Evolutionary conservation across 192 early-diverging fungal genomes (phyloP).

Genomic region (Linnemannia exigua): DNA sequence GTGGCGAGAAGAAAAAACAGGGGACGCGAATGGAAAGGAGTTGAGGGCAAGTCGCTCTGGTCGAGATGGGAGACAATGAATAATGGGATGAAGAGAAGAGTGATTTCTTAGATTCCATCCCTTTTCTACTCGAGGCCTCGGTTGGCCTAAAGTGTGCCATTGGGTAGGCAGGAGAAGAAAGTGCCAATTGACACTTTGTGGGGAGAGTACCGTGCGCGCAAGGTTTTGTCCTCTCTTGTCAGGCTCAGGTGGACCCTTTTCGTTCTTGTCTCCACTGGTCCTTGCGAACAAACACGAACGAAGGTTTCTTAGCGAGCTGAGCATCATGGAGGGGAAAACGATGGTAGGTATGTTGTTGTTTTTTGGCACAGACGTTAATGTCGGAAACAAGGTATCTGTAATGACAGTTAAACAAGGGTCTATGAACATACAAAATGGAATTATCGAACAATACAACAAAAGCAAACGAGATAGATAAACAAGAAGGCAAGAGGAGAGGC

Average conservation of each 20-base stretch:
- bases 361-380: neutral
- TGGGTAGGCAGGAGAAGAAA: neutral
- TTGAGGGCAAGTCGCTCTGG: neutral
- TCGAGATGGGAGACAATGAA: too few species aligned
- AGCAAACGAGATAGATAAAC: neutral
- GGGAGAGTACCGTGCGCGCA: neutral
- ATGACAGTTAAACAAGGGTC: neutral
- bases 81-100: too few species aligned
- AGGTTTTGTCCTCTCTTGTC: neutral
- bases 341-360: neutral
- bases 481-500: neutral
- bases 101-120: too few species aligned
- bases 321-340: neutral
- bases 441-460: neutral
- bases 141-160: neutral
- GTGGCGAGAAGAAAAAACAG: neutral
- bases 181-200: neutral
- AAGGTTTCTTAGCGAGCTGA: neutral
- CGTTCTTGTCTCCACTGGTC: neutral
- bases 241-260: neutral
- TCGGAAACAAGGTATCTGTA: conserved; percentile 2
- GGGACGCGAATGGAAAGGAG: neutral
- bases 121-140: neutral
- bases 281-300: neutral
- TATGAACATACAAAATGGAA: neutral